A percentile compares a stretch with the other conserved stretches of the same genome.
Evolutionary conservation across 345 rosid species (phyloP).

Genomic region (Eucalyptus curtisii): DNA sequence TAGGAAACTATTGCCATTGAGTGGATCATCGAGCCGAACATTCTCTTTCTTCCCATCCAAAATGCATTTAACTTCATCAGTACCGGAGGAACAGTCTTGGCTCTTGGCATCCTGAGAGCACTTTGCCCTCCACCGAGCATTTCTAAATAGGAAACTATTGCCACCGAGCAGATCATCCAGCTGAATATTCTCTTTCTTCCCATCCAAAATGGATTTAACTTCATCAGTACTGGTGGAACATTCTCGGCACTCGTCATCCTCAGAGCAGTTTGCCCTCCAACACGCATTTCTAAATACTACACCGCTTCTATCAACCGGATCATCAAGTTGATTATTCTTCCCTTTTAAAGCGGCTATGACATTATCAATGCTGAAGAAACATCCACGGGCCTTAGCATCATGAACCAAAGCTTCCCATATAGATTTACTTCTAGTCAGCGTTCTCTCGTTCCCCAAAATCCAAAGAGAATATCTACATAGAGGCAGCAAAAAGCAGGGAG

Average conservation of each 20-base stretch:
- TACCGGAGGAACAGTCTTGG: neutral
- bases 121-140: neutral
- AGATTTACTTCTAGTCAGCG: neutral
- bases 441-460: conserved; percentile 9
- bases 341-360: neutral
- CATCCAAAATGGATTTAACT: neutral
- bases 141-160: neutral
- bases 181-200: neutral
- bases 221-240: neutral
- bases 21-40: conserved; percentile 9
- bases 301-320: conserved; percentile 1
- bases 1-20: neutral
- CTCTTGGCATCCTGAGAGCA: neutral
- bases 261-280: too few relatives aligned
- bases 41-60: neutral
- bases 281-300: rapidly evolving
- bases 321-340: conserved; percentile 4
- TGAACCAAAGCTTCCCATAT: conserved; percentile 4
- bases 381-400: neutral
- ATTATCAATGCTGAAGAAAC: neutral
- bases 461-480: conserved; percentile 12
- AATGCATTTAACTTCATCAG: neutral
- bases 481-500: neutral
- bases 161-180: neutral
- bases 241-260: neutral